Percentiles rank a stretch among this genome's conserved stretches.
These are phyloP conservation scores for Thraustochytrium sp. DNA, from an alignment of 352 stramenopile genomes.

Conservation along the genomic window DNA sequence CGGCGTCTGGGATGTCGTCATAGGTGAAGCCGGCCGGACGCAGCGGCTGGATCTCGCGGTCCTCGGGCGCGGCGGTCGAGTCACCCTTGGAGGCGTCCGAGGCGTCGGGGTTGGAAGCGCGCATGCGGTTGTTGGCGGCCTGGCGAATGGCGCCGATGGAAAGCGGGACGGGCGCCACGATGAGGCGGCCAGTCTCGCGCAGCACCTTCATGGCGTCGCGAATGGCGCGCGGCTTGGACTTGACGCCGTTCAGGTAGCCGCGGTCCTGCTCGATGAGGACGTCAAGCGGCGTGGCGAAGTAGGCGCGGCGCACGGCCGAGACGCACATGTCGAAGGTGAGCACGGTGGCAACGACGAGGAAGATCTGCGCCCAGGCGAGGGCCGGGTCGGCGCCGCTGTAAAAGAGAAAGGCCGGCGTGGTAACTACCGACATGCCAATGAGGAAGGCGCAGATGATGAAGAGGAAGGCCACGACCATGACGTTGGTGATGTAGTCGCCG, in stretches of 20 bases:
- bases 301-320: background rate
- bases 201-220: conserved; percentile 28
- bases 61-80: background rate
- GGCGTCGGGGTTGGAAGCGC: background rate
- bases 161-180: background rate
- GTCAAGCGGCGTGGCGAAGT: conserved; percentile 39
- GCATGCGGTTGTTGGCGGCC: background rate
- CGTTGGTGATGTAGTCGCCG: conserved; percentile 32
- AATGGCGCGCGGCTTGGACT: background rate
- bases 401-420: conserved; percentile 20
- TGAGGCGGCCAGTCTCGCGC: background rate
- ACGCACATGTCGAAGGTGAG: background rate
- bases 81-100: background rate
- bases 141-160: background rate
- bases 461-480: conserved; percentile 1
- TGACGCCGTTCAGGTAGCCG: conserved; percentile 11
- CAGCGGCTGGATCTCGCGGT: no score
- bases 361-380: conserved; percentile 10
- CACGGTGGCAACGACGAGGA: conserved; percentile 21
- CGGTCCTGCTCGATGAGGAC: conserved; percentile 41
- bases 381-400: background rate
- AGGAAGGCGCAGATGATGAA: conserved; percentile 34
- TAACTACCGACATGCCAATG: conserved; percentile 31
- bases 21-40: no score
- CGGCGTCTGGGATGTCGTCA: no score